Evolutionary conservation across 495 filamentous ascomycete genomes (phyloP).

Genomic region (Hapsidospora chrysogenum): DNA sequence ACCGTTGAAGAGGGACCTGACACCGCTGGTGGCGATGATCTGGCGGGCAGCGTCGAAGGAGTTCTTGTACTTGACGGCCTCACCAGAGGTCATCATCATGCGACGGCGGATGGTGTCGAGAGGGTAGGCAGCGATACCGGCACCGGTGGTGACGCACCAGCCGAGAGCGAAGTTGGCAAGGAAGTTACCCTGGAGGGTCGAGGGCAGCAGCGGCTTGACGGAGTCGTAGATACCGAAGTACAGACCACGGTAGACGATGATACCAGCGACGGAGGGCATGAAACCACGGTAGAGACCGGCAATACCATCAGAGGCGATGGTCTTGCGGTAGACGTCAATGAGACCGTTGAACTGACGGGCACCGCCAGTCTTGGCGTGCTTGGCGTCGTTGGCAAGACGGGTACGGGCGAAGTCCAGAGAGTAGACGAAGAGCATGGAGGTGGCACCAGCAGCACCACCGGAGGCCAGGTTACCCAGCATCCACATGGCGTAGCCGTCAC

Average conservation of each 20-base stretch:
- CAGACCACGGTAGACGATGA: constrained; percentile 99
- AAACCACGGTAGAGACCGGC: constrained; percentile 99
- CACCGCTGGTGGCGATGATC: constrained; percentile 94
- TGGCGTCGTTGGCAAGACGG: constrained; percentile 99
- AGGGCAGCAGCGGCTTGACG: constrained; percentile 93
- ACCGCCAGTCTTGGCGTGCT: constrained; percentile 90
- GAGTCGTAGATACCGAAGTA: constrained; percentile 99
- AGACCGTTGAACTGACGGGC: constrained; percentile 99
- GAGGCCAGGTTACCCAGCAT: constrained; percentile 99
- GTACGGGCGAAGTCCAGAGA: constrained; percentile 99
- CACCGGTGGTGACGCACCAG: constrained; percentile 98
- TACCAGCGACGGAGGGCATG: constrained; percentile 96
- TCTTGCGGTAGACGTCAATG: constrained; percentile 99
- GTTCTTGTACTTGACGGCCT: constrained; percentile 98
- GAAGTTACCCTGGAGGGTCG: constrained; percentile 92
- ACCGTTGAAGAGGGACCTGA: constrained; percentile 99
- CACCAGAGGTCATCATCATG: constrained; percentile 98
- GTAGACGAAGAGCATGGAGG: constrained; percentile 99
- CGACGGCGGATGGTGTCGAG: constrained; percentile 99
- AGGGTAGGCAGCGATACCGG: constrained; percentile 99
- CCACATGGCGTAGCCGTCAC: constrained; percentile 97
- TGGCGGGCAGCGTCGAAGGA: constrained; percentile 87
- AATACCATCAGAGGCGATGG: constrained; percentile 92
- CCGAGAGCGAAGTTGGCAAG: constrained; percentile 95
- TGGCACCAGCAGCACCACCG: constrained; percentile 99